Base-by-base conservation (phyloP, 2,329 filamentous ascomycete species). In the Apiospora arundinis region DNA sequence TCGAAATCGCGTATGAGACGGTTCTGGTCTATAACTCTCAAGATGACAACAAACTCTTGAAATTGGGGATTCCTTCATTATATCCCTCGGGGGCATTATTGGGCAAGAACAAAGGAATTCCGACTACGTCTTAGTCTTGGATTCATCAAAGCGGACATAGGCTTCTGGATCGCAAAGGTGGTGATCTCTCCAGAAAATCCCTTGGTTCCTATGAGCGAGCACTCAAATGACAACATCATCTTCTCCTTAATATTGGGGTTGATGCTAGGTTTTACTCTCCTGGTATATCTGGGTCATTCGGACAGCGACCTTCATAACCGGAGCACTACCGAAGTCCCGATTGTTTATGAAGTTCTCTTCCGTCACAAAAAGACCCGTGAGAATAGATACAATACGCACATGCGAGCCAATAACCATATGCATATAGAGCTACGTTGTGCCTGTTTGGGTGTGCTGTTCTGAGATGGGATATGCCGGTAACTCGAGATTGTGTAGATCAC, bases 61-160 rank as follows among this genome's bases (percentile, higher is more conserved):
- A 21, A 40, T 28, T 63, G 56, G 56, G 52, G 32, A 18, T 3
- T 23, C 18, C 56, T 63, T 63, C 56, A 40, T 40, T 63, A 63
- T 63, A 63, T 40, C 56, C 32, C n/a, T 14, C 32, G n/a, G 56
- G 32, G 32, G 18, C 56, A 40, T 63, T 63, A 63, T 63, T 40
- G 18, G 4, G 9, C 56, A 40, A 7, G 0, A n/a, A 63, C 32
- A 63, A 63, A 63, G 56, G 56, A 8, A 18, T 40, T 40, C 56
- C 16, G 16, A 40, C 18, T 40, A 32, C 32, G n/a, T 4, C 56
- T 63, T 40, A n/a, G 56, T 37, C 56, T 63, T 40, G 4, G 18
- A 11, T 40, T 40, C 28, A n/a, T 63, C 18, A n/a, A 40, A 40
- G 32, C 18, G 28, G 56, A 63, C 56, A 63, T 40, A 63, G 56